Conservation (phyloP, 352 stramenopile species). For the Phytophthora lateralis region DNA sequence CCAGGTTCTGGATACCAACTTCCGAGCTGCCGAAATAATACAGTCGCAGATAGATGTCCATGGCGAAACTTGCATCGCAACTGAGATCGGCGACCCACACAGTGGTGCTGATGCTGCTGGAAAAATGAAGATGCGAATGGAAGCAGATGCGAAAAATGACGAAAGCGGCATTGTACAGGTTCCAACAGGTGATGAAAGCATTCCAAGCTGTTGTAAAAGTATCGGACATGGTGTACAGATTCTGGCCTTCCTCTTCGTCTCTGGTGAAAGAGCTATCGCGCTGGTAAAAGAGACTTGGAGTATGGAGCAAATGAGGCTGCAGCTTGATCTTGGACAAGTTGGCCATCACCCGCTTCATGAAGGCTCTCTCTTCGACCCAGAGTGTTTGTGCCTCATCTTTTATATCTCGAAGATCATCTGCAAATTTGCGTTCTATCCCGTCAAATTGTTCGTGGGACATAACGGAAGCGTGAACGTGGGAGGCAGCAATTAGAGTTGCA, state of each 20-base stretch:
- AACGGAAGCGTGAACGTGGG: conserved; percentile 49
- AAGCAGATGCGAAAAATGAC: conserved; percentile 74
- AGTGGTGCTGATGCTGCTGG: conserved; percentile 10
- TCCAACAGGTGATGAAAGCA: conserved; percentile 48
- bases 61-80: conserved; percentile 39
- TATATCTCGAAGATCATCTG: conserved; percentile 52
- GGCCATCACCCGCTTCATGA: conserved; percentile 31
- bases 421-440: conserved; percentile 52
- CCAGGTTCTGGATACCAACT: conserved; percentile 42
- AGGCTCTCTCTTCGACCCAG: conserved; percentile 43
- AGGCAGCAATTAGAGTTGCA: conserved; percentile 44
- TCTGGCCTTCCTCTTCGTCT: conserved; percentile 14
- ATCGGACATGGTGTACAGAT: conserved; percentile 15
- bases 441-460: conserved; percentile 69
- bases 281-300: conserved; percentile 55
- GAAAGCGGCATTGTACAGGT: conserved; percentile 59
- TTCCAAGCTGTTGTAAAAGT: conserved; percentile 42
- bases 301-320: conserved; percentile 48
- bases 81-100: conserved; percentile 37
- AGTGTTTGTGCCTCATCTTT: conserved; percentile 34
- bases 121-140: conserved; percentile 27
- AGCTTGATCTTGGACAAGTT: conserved; percentile 55
- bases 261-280: conserved; percentile 26
- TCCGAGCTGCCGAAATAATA: conserved; percentile 69
- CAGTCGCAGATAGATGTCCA: conserved; percentile 62